phyloP scores from a whole-genome alignment of 306 rosid genomes.

The Delonix regia region DNA sequence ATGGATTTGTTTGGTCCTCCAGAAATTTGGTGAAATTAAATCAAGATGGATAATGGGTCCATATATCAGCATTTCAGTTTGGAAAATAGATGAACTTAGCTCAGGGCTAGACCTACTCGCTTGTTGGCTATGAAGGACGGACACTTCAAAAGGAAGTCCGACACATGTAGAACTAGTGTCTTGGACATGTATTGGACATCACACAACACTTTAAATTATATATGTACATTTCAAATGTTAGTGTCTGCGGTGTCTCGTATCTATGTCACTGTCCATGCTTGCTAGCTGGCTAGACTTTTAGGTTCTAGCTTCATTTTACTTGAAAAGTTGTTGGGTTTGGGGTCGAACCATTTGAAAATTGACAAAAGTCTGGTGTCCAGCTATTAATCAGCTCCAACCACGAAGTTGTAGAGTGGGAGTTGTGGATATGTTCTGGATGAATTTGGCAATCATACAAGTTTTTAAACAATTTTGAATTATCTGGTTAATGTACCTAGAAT shows the following conservation, averaged over 20 bases:
- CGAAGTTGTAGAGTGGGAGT: neutral
- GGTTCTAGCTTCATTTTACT: neutral
- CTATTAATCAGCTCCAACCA: neutral
- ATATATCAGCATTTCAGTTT: conserved; percentile 20
- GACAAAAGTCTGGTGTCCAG: neutral
- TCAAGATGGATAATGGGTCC: conserved; percentile 13
- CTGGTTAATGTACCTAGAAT: neutral
- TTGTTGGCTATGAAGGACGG: neutral
- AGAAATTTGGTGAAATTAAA: conserved; percentile 21
- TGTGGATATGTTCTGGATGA: neutral
- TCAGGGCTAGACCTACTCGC: neutral
- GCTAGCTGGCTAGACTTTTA: neutral
- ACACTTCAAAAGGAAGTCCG: neutral
- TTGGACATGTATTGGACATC: neutral
- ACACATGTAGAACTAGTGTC: neutral
- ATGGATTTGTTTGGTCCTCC: conserved; percentile 19
- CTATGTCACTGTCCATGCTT: neutral
- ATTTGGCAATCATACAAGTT: conserved; percentile 2
- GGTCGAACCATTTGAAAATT: neutral
- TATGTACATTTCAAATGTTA: too few relatives aligned
- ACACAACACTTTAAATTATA: neutral
- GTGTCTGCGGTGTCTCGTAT: too few relatives aligned
- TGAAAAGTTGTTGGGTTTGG: neutral
- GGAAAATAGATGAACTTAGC: neutral
- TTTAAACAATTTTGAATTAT: neutral